Evolutionary conservation across 2,329 filamentous ascomycete species (phyloP).

Genomic region (Microsporum canis): DNA sequence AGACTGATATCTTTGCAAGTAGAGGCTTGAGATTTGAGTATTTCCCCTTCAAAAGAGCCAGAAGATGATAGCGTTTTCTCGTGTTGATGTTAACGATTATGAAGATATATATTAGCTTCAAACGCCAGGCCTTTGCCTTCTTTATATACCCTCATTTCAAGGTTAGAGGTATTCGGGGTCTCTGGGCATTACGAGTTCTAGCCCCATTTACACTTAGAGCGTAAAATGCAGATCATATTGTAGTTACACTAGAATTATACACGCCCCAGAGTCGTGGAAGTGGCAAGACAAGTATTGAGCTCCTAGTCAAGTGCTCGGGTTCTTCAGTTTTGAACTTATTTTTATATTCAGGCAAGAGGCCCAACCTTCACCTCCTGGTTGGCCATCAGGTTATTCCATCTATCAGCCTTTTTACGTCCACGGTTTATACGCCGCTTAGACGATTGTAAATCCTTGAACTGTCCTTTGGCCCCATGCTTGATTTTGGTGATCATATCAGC

Average conservation of each 20-base stretch:
- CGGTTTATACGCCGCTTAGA: slow-evolving; percentile 41
- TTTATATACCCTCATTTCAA: not conserved
- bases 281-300: not conserved
- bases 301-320: too few relatives aligned
- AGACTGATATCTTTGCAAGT: slow-evolving; percentile 6
- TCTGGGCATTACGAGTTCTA: not conserved
- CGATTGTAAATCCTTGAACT: slow-evolving; percentile 46
- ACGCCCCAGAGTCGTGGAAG: not conserved
- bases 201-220: too few relatives aligned
- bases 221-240: too few relatives aligned
- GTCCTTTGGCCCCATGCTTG: slow-evolving; percentile 62
- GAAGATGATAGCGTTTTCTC: slow-evolving; percentile 15
- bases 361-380: slow-evolving; percentile 38
- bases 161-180: not conserved
- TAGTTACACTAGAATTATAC: not conserved
- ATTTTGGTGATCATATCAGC: slow-evolving; percentile 86
- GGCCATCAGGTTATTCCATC: slow-evolving; percentile 19
- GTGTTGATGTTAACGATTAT: not conserved
- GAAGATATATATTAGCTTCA: not conserved
- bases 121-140: not conserved
- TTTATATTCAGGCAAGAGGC: slow-evolving; percentile 21
- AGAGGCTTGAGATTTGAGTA: slow-evolving; percentile 24
- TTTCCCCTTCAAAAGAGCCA: slow-evolving; percentile 23
- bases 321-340: too few relatives aligned
- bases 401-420: slow-evolving; percentile 24